A percentile compares a stretch with the other conserved stretches of the same genome.
Conservation (phyloP, 768 basidiomycete species). For the Leccinum broughii region DNA sequence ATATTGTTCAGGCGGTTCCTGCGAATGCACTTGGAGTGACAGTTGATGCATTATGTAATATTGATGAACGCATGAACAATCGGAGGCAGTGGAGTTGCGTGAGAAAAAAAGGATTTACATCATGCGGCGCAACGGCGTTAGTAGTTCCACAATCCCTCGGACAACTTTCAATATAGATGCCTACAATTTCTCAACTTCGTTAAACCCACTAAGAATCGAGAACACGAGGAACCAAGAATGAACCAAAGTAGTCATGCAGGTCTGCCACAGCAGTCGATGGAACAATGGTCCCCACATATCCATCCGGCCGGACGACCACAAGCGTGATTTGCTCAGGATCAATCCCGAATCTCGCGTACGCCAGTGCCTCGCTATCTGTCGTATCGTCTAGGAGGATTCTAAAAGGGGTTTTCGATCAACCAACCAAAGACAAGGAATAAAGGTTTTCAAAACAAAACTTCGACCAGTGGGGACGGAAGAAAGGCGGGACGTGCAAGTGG, state of each 20-base stretch:
- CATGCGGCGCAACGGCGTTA: too few species aligned
- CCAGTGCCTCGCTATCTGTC: conserved; percentile 29
- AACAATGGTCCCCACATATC: conserved; percentile 39
- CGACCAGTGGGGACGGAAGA: conserved; percentile 43
- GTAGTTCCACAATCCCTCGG: too few species aligned
- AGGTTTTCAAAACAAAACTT: conserved; percentile 24
- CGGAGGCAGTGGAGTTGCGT: too few species aligned
- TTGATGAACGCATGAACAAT: too few species aligned
- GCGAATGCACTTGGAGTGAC: not conserved
- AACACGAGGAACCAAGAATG: conserved; percentile 39
- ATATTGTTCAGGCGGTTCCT: not conserved
- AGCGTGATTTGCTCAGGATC: conserved; percentile 29
- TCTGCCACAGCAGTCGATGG: conserved; percentile 29
- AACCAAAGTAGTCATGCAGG: conserved; percentile 40
- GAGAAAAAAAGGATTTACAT: too few species aligned
- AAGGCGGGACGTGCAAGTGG: conserved; percentile 35
- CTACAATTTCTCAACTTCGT: not conserved
- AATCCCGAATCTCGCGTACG: conserved; percentile 39
- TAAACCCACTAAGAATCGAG: not conserved
- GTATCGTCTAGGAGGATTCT: conserved; percentile 40
- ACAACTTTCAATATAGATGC: too few species aligned
- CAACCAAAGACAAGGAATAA: not conserved
- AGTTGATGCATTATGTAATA: not conserved
- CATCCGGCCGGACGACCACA: conserved; percentile 42
- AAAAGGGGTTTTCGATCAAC: conserved; percentile 1